phyloP scores from a whole-genome alignment of 805 yeast species.

The Pachysolen tannophilus region DNA sequence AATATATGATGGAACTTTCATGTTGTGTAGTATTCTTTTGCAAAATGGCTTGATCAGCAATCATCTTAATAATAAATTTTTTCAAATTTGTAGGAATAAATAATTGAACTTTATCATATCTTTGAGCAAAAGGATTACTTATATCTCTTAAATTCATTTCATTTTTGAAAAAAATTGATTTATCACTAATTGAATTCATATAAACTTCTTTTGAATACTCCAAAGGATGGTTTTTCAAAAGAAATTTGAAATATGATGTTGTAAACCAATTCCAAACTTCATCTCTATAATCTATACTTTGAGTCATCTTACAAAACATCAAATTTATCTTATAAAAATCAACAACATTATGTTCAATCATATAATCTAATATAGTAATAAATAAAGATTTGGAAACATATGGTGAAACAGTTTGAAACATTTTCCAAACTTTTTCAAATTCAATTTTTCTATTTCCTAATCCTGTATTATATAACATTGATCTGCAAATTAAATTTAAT shows the following conservation, averaged over 20 bases:
- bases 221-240: slow-evolving; percentile 18
- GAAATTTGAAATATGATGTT: slow-evolving; percentile 21
- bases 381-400: slow-evolving; percentile 18
- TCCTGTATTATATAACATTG: slow-evolving; percentile 13
- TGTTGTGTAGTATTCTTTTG: not conserved
- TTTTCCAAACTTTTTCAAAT: slow-evolving; percentile 19
- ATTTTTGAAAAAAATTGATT: not conserved
- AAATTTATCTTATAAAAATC: slow-evolving; percentile 17
- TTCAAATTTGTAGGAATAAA: slow-evolving; percentile 9
- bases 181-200: slow-evolving; percentile 7
- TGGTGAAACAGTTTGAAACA: slow-evolving; percentile 15
- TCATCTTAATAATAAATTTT: slow-evolving; percentile 6
- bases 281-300: slow-evolving; percentile 10
- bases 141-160: too few relatives aligned
- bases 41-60: slow-evolving; percentile 4
- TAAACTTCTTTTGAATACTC: slow-evolving; percentile 17
- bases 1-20: not conserved
- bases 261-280: slow-evolving; percentile 21
- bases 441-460: slow-evolving; percentile 2
- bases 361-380: slow-evolving; percentile 19
- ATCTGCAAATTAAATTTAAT: slow-evolving; percentile 22
- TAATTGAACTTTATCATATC: slow-evolving; percentile 17
- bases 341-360: slow-evolving; percentile 16
- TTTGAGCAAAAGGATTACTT: slow-evolving; percentile 21
- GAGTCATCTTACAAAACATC: slow-evolving; percentile 15